phyloP scores from a whole-genome alignment of 2,329 filamentous ascomycete genomes.

The Ophiostoma pallidulum region DNA sequence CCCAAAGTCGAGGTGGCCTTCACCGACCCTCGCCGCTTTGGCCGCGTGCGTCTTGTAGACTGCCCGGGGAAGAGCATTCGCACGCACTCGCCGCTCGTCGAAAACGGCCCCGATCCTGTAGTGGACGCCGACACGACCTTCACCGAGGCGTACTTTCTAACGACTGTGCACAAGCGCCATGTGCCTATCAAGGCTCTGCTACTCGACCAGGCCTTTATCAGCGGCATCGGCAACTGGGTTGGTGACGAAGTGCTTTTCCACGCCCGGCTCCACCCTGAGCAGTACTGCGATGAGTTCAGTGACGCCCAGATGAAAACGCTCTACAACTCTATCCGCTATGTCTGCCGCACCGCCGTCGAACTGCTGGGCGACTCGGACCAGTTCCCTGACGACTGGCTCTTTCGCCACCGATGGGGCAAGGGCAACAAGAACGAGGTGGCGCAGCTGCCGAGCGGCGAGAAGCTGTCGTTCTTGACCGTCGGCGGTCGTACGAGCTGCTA shows the following conservation, averaged over 20 bases:
- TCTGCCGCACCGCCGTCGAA: slow-evolving; percentile 73
- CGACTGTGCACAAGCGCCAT: slow-evolving; percentile 62
- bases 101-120: slow-evolving; percentile 91
- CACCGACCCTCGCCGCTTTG: slow-evolving; percentile 71
- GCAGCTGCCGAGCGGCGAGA: slow-evolving; percentile 71
- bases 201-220: slow-evolving; percentile 79
- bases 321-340: slow-evolving; percentile 62
- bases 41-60: slow-evolving; percentile 71
- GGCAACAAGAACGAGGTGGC: slow-evolving; percentile 62
- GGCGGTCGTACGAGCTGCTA: slow-evolving; percentile 87
- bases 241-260: slow-evolving; percentile 91
- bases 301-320: slow-evolving; percentile 62
- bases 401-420: slow-evolving; percentile 83
- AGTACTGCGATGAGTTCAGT: slow-evolving; percentile 76
- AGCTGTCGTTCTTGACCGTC: slow-evolving; percentile 77
- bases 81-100: slow-evolving; percentile 65
- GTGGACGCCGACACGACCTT: slow-evolving; percentile 64
- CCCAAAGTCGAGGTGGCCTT: slow-evolving; percentile 60
- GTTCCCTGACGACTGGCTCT: slow-evolving; percentile 83
- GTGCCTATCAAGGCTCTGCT: slow-evolving; percentile 85
- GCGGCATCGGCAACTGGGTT: slow-evolving; percentile 95
- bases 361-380: slow-evolving; percentile 70
- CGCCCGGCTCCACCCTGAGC: slow-evolving; percentile 80
- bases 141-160: slow-evolving; percentile 64
- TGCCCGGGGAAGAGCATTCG: slow-evolving; percentile 69